phyloP scores from a whole-genome alignment of 345 rosid species.

The Moringa oleifera region DNA sequence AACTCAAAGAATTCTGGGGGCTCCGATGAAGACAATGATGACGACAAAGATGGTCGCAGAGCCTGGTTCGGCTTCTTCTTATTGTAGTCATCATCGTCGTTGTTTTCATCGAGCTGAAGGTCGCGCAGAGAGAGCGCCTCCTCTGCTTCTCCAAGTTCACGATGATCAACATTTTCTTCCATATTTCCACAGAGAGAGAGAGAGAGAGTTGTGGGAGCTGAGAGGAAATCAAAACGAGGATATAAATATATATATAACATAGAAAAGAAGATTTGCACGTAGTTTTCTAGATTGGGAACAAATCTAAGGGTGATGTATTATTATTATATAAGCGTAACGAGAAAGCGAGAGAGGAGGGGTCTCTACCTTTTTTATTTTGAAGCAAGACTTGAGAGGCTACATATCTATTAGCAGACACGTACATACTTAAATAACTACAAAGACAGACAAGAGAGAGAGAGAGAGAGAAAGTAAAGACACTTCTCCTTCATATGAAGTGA shows the following conservation, averaged over 20 bases:
- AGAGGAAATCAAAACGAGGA: too few relatives aligned
- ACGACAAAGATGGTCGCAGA: background rate
- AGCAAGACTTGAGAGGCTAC: too few relatives aligned
- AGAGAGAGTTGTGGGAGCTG: background rate
- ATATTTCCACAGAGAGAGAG: background rate
- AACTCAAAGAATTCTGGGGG: conserved; percentile 54
- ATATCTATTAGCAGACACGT: too few relatives aligned
- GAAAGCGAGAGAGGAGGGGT: background rate
- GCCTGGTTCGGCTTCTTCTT: conserved; percentile 4
- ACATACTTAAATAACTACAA: too few relatives aligned
- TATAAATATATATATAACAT: too few relatives aligned
- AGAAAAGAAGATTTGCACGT: background rate
- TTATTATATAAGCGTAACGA: background rate
- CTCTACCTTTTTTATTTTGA: too few relatives aligned
- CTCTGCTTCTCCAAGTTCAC: conserved; percentile 20
- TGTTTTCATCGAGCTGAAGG: conserved; percentile 28
- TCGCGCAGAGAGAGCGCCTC: conserved; percentile 54
- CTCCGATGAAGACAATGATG: conserved; percentile 22
- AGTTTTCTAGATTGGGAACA: background rate
- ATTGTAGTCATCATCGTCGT: background rate
- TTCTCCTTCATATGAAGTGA: too few relatives aligned
- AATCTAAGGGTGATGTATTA: background rate
- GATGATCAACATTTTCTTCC: conserved; percentile 3
- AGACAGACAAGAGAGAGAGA: too few relatives aligned
- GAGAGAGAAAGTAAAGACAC: too few relatives aligned